Percentiles rank a stretch among this genome's conserved stretches.
Conservation (phyloP, 805 yeast genomes). For the Saccharomycopsis guyanensis region DNA sequence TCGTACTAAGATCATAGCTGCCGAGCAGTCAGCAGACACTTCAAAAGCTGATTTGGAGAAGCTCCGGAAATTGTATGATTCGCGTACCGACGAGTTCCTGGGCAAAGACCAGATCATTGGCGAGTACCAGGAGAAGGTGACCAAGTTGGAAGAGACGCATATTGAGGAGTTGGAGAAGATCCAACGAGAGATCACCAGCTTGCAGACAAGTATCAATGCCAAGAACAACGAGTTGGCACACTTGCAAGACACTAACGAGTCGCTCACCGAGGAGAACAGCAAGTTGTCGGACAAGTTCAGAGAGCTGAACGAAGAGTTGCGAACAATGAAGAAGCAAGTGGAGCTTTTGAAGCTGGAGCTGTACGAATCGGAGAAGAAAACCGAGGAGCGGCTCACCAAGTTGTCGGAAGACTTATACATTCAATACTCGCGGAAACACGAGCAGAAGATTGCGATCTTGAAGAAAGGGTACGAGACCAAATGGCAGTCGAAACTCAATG, state of each 20-base stretch:
- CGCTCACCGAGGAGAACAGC: conserved; percentile 14
- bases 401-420: conserved; percentile 63
- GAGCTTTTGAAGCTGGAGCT: conserved; percentile 12
- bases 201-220: conserved; percentile 17
- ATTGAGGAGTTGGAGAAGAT: conserved; percentile 18
- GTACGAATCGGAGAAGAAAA: conserved; percentile 36
- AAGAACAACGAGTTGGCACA: conserved; percentile 14
- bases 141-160: conserved; percentile 8
- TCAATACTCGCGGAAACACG: conserved; percentile 73
- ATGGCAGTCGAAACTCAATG: conserved; percentile 39
- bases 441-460: conserved; percentile 55
- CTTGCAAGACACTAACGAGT: conserved; percentile 21
- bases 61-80: conserved; percentile 4
- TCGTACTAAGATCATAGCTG: conserved; percentile 28
- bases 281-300: conserved; percentile 21
- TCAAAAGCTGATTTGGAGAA: conserved; percentile 10
- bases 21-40: conserved; percentile 10
- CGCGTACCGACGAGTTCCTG: background rate
- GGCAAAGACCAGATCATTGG: conserved; percentile 7
- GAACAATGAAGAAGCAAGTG: conserved; percentile 4
- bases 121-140: conserved; percentile 8
- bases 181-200: conserved; percentile 8
- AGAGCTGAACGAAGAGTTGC: conserved; percentile 25
- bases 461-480: conserved; percentile 52
- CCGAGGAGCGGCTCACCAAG: conserved; percentile 49